These are phyloP conservation scores for Sugiyamaella novakii DNA, from an alignment of 1,139 yeast genomes.

Conservation along the genomic window DNA sequence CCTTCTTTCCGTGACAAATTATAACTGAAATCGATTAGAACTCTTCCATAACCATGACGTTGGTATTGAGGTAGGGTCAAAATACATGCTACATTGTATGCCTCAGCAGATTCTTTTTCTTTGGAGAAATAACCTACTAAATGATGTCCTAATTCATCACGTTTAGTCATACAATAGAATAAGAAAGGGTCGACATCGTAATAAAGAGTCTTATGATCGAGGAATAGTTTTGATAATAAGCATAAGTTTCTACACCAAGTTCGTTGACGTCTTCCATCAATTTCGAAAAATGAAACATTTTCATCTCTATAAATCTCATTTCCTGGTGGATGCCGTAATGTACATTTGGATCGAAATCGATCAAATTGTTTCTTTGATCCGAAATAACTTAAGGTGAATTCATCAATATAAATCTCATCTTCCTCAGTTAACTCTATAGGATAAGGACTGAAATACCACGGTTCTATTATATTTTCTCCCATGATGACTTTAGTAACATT, in stretches of 20 bases:
- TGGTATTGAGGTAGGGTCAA: constrained; percentile 94
- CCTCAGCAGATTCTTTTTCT: constrained; percentile 94
- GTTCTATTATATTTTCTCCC: constrained; percentile 92
- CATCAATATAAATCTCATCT: constrained; percentile 87
- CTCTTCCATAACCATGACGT: constrained; percentile 88
- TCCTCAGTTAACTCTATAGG: constrained; percentile 93
- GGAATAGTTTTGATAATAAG: constrained; percentile 78
- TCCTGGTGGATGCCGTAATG: constrained; percentile 92
- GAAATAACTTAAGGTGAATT: constrained; percentile 84
- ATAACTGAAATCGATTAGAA: constrained; percentile 89
- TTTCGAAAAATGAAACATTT: constrained; percentile 83
- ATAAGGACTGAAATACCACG: constrained; percentile 98
- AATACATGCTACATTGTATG: constrained; percentile 97
- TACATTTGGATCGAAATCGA: constrained; percentile 82
- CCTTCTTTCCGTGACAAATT: constrained; percentile 84
- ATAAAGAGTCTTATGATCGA: constrained; percentile 93
- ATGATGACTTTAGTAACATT: constrained; percentile 75
- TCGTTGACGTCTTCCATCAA: constrained; percentile 92
- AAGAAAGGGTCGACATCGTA: constrained; percentile 97
- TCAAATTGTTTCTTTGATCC: constrained; percentile 91
- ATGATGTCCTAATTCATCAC: constrained; percentile 89
- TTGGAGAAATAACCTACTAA: constrained; percentile 95
- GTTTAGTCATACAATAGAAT: constrained; percentile 90
- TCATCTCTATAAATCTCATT: constrained; percentile 94
- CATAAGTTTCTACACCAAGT: constrained; percentile 97